Conservation (phyloP, 352 stramenopile genomes). For the Phytophthora crassamura region DNA sequence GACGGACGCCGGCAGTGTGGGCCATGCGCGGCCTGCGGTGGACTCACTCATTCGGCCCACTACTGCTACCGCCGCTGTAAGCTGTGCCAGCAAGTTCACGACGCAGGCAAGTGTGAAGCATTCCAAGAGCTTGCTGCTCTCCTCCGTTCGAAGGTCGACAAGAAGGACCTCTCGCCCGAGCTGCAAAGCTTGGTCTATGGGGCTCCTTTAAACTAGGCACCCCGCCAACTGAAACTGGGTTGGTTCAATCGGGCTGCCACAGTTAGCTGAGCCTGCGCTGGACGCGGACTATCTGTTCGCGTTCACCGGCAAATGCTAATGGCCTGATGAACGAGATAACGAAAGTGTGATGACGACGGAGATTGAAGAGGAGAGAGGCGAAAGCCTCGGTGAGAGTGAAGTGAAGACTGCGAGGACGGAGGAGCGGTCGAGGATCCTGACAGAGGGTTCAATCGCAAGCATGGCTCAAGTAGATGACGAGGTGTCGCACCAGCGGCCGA, state of each 20-base stretch:
- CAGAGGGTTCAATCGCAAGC: background rate
- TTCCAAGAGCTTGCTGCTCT: background rate
- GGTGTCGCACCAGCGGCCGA: background rate
- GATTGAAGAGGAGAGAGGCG: constrained; percentile 8
- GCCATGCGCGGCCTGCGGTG: background rate
- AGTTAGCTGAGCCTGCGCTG: constrained; percentile 7
- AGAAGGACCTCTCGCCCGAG: background rate
- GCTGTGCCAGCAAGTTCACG: background rate
- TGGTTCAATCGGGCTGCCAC: constrained; percentile 10
- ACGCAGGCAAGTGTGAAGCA: background rate
- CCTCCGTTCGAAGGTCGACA: background rate
- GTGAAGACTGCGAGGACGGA: background rate
- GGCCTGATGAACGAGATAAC: background rate
- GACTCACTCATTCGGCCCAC: background rate
- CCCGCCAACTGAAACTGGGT: constrained; percentile 14
- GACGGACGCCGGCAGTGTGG: too few species aligned
- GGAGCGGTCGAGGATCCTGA: background rate
- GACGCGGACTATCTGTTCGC: constrained; percentile 1
- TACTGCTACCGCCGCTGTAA: background rate
- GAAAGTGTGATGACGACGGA: constrained; percentile 3
- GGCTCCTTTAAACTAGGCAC: constrained; percentile 3
- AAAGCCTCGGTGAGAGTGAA: background rate
- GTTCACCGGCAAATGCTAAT: background rate
- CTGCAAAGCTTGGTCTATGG: background rate
- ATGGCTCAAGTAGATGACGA: background rate